phyloP scores from a whole-genome alignment of 2,329 filamentous ascomycete species.

The Penicillium griseofulvum region DNA sequence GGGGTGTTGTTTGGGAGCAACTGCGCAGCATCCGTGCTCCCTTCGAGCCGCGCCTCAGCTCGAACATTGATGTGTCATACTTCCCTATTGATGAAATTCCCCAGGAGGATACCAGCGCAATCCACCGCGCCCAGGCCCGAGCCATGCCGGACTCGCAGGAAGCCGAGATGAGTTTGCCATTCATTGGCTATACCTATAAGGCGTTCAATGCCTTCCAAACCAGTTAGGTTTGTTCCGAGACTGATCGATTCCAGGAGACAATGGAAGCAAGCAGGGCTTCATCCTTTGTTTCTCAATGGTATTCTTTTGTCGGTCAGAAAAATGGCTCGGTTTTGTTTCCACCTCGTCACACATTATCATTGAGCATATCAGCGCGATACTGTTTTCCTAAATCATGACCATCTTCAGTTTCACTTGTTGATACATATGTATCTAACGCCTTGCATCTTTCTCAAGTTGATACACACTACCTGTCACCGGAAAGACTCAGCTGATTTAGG shows the following conservation, averaged over 20 bases:
- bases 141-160: conserved; percentile 73
- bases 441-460: conserved; percentile 9
- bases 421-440: conserved; percentile 21
- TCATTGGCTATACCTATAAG: conserved; percentile 97
- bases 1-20: conserved; percentile 90
- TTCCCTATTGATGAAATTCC: conserved; percentile 99
- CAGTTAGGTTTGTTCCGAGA: conserved; percentile 29
- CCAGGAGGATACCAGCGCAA: conserved; percentile 87
- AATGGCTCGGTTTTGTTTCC: conserved; percentile 24
- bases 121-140: conserved; percentile 78
- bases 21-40: conserved; percentile 90
- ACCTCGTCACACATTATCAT: conserved; percentile 28
- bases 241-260: conserved; percentile 3
- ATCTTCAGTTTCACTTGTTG: conserved; percentile 26
- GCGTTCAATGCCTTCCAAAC: conserved; percentile 71
- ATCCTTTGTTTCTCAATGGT: conserved; percentile 22
- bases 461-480: not conserved
- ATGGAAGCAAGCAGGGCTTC: conserved; percentile 36
- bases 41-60: conserved; percentile 90
- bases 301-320: conserved; percentile 17
- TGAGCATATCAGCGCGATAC: conserved; percentile 37
- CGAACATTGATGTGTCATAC: conserved; percentile 94
- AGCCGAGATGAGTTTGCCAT: conserved; percentile 92
- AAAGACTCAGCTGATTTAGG: not conserved
- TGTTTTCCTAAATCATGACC: conserved; percentile 25